Percentiles rank a stretch among this genome's conserved stretches.
phyloP scores from a whole-genome alignment of 345 rosid species.

The Kandelia obovata region DNA sequence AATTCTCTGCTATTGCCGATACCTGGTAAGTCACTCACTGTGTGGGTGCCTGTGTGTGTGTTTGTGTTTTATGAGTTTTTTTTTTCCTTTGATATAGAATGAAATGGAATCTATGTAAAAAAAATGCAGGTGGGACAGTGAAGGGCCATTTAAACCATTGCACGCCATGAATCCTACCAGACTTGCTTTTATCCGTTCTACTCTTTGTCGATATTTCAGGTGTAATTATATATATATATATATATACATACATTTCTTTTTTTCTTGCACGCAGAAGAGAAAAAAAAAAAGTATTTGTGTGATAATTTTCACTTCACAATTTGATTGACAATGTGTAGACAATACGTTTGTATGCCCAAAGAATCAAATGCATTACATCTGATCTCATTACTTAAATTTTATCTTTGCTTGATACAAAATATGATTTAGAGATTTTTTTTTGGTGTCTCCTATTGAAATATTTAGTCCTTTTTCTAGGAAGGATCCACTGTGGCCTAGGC shows the following conservation, averaged over 20 bases:
- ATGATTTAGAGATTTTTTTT: background rate
- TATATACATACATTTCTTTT: background rate
- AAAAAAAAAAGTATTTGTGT: background rate
- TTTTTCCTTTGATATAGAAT: background rate
- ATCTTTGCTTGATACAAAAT: background rate
- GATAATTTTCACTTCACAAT: too few relatives aligned
- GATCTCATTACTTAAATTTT: background rate
- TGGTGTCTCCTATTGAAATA: background rate
- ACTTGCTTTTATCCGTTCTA: conserved; percentile 86
- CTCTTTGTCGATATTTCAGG: conserved; percentile 86
- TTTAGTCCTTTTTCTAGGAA: conserved; percentile 42
- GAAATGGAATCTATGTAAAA: background rate
- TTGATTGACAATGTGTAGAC: too few relatives aligned
- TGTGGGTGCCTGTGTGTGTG: background rate
- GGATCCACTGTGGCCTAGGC: conserved; percentile 65
- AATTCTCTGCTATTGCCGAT: conserved; percentile 80
- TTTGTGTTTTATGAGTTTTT: background rate
- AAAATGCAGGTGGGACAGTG: conserved; percentile 76
- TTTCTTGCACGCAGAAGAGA: background rate
- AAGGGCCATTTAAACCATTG: conserved; percentile 87
- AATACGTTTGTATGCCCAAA: too few relatives aligned
- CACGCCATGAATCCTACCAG: conserved; percentile 83
- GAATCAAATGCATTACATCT: too few relatives aligned
- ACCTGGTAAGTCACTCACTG: conserved; percentile 43
- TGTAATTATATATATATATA: conserved; percentile 10